Evolutionary conservation across 2,329 filamentous ascomycete species (phyloP).

Genomic region (Dendrostoma leiphaemia): DNA sequence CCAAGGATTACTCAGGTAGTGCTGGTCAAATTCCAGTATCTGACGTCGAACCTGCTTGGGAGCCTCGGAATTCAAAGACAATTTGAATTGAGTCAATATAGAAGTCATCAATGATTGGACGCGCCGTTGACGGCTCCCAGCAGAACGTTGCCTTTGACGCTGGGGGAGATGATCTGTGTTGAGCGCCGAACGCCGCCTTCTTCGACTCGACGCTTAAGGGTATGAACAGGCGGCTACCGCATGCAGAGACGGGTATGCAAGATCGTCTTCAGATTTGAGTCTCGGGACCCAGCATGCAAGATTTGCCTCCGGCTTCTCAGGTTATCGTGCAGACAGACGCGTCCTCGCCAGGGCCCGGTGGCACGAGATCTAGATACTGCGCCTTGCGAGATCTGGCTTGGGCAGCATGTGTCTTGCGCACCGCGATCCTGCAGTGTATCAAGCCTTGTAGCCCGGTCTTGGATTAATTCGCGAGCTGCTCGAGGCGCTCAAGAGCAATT

Average conservation of each 20-base stretch:
- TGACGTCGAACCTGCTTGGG: slow-evolving; percentile 6
- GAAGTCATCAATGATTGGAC: not conserved
- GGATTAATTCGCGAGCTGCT: not conserved
- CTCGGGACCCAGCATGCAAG: slow-evolving; percentile 8
- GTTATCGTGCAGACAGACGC: not conserved
- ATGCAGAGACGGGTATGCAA: slow-evolving; percentile 12
- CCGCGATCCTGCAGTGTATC: not conserved
- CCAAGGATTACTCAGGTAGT: too few species aligned
- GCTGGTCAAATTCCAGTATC: too few species aligned
- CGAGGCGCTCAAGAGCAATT: not conserved
- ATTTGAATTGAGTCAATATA: slow-evolving; percentile 1
- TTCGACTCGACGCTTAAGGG: not conserved
- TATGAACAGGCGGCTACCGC: slow-evolving; percentile 1
- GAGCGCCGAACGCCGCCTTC: not conserved
- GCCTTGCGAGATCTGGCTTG: not conserved
- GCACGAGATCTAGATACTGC: slow-evolving; percentile 9
- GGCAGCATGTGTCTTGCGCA: not conserved
- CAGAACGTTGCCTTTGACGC: not conserved
- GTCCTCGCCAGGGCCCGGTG: not conserved
- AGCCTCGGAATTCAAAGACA: not conserved
- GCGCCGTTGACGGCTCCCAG: not conserved
- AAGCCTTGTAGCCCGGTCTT: not conserved
- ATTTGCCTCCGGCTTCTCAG: not conserved
- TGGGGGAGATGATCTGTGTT: not conserved
- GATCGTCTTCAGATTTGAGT: slow-evolving; percentile 11